Percentiles rank a stretch among this genome's conserved stretches.
Evolutionary conservation across 192 early-diverging fungal species (phyloP).

Genomic region (Coemansia sp.): DNA sequence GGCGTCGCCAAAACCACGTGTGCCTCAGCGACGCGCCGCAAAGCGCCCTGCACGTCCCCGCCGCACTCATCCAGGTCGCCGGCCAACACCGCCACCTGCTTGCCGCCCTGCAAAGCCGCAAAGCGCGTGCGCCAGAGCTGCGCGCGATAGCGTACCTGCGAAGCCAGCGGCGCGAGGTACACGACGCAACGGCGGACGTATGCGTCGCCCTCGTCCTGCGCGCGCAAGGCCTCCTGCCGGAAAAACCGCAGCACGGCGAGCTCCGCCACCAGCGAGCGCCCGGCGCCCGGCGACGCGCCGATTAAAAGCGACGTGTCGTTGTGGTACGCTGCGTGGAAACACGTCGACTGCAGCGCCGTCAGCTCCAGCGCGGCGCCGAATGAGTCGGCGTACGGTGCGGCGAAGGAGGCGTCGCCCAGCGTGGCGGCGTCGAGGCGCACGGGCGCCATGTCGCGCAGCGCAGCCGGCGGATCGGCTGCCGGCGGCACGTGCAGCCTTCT

Average conservation of each 20-base stretch:
- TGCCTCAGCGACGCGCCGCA: constrained; percentile 86
- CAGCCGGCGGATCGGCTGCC: constrained; percentile 91
- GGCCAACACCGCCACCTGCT: constrained; percentile 84
- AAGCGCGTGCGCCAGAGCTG: constrained; percentile 84
- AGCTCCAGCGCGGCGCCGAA: too few relatives aligned
- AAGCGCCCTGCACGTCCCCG: constrained; percentile 85
- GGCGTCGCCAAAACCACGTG: constrained; percentile 92
- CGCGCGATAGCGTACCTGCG: constrained; percentile 72
- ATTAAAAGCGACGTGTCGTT: constrained; percentile 89
- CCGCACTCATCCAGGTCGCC: too few relatives aligned
- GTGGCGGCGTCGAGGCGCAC: constrained; percentile 77
- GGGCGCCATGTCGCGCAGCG: constrained; percentile 91
- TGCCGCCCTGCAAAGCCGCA: constrained; percentile 76
- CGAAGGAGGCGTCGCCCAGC: constrained; percentile 68
- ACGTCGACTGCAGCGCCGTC: constrained; percentile 96
- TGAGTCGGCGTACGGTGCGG: constrained; percentile 59
- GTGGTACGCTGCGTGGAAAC: constrained; percentile 85
- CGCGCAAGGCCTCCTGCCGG: constrained; percentile 41
- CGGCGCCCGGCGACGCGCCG: constrained; percentile 89
- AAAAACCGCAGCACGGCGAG: constrained; percentile 92
- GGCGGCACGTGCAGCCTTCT: constrained; percentile 88
- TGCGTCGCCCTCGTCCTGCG: constrained; percentile 23
- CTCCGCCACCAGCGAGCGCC: constrained; percentile 94
- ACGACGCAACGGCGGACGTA: constrained; percentile 64
- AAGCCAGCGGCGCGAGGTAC: constrained; percentile 89